A percentile compares a stretch with the other conserved stretches of the same genome.
Evolutionary conservation across 805 yeast species (phyloP).

Genomic region (Candida vartiovaarae): DNA sequence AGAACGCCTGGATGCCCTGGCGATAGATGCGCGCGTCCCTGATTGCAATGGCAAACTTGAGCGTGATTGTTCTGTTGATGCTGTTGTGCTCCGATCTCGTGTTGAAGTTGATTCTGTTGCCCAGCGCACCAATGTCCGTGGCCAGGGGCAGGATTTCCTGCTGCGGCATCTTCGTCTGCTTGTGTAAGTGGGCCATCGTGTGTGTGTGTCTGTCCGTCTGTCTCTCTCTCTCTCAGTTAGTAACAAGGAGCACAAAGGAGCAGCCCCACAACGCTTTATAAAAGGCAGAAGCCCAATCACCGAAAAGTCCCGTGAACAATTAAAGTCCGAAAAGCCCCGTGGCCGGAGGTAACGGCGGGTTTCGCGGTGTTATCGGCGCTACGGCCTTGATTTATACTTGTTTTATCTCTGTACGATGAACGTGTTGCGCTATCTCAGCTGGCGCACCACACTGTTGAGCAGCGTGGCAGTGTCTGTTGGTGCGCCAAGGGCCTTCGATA

Average conservation of each 20-base stretch:
- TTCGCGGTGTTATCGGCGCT: too few species aligned
- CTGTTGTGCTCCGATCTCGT: slow-evolving; percentile 62
- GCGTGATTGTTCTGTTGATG: slow-evolving; percentile 60
- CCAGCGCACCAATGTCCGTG: slow-evolving; percentile 77
- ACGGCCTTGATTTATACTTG: too few species aligned
- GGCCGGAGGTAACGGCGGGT: background rate
- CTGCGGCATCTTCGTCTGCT: slow-evolving; percentile 23
- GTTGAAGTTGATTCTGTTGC: slow-evolving; percentile 68
- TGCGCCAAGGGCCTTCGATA: slow-evolving; percentile 38
- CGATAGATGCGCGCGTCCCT: slow-evolving; percentile 71
- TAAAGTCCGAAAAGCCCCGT: background rate
- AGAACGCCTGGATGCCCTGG: slow-evolving; percentile 72
- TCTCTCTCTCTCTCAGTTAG: too few species aligned
- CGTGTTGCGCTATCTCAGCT: background rate
- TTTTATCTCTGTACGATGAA: too few species aligned
- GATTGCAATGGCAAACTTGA: slow-evolving; percentile 67
- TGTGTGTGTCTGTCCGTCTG: background rate
- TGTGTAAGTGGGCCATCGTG: slow-evolving; percentile 3
- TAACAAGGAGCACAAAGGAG: too few species aligned
- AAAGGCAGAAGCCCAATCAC: background rate
- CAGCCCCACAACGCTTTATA: too few species aligned
- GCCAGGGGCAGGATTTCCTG: slow-evolving; percentile 68
- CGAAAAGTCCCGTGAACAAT: slow-evolving; percentile 1
- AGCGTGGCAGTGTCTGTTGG: slow-evolving; percentile 35
- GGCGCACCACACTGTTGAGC: slow-evolving; percentile 23